Evolutionary conservation across 2,329 filamentous ascomycete species (phyloP).

Genomic region (Aureobasidium sp.): DNA sequence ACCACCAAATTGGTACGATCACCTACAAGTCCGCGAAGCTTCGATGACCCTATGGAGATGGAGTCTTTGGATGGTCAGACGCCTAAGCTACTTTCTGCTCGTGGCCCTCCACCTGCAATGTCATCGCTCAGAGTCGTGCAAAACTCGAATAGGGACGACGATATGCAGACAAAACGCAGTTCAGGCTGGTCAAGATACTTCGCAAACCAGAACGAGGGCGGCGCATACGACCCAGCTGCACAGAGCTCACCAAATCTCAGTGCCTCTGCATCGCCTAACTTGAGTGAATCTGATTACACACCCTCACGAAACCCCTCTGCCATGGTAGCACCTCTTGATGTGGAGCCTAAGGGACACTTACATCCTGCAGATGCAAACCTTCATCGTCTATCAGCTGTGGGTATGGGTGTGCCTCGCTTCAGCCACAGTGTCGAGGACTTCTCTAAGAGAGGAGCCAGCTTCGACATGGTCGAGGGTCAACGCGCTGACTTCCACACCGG

Average conservation of each 20-base stretch:
- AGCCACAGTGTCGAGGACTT: slow-evolving; percentile 45
- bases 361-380: slow-evolving; percentile 27
- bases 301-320: slow-evolving; percentile 36
- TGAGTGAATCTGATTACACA: slow-evolving; percentile 37
- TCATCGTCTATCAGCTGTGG: slow-evolving; percentile 57
- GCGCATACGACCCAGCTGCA: slow-evolving; percentile 24
- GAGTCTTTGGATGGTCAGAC: slow-evolving; percentile 15
- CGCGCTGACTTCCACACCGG: slow-evolving; percentile 19
- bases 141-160: slow-evolving; percentile 25
- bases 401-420: slow-evolving; percentile 61
- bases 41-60: slow-evolving; percentile 8
- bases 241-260: slow-evolving; percentile 23
- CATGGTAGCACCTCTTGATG: slow-evolving; percentile 58
- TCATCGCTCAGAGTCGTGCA: not conserved
- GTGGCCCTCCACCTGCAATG: slow-evolving; percentile 24
- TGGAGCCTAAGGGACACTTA: slow-evolving; percentile 40
- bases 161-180: slow-evolving; percentile 38
- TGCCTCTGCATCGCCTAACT: slow-evolving; percentile 13
- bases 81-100: slow-evolving; percentile 19
- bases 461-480: slow-evolving; percentile 22
- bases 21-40: slow-evolving; percentile 23
- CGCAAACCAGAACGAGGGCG: slow-evolving; percentile 26
- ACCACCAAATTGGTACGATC: slow-evolving; percentile 50
- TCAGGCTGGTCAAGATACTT: slow-evolving; percentile 46
- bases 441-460: slow-evolving; percentile 22